Conservation (phyloP, 1,284 basidiomycete species). For the Ceratobasidium sp. region DNA sequence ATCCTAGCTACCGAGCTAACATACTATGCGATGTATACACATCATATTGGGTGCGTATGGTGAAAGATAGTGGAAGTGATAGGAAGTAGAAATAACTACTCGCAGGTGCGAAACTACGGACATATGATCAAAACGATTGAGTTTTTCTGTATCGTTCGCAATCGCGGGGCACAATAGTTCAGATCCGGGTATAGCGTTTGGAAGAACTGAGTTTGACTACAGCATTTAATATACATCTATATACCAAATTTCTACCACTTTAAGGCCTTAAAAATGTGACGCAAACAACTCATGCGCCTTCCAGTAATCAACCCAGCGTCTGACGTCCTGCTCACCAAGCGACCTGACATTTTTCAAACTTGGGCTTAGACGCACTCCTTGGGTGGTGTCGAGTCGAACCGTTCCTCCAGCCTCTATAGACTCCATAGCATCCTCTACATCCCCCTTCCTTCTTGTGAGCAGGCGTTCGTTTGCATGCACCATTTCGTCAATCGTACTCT, state of each 20-base stretch:
- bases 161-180: no score
- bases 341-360: constrained; percentile 49
- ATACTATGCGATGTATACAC: no score
- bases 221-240: background rate
- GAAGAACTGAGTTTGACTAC: no score
- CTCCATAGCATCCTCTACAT: constrained; percentile 23
- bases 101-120: no score
- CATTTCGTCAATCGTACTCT: constrained; percentile 15
- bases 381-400: constrained; percentile 49
- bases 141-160: no score
- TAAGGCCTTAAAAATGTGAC: background rate
- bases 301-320: constrained; percentile 54
- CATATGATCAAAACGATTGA: no score
- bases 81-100: no score
- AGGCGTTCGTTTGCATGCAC: background rate
- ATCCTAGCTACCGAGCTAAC: no score
- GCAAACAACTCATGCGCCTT: constrained; percentile 48
- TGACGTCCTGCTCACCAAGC: constrained; percentile 52
- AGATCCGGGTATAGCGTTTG: no score
- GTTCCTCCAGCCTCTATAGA: constrained; percentile 51
- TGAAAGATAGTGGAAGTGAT: no score
- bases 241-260: background rate
- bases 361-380: constrained; percentile 49
- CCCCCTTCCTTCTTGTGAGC: background rate
- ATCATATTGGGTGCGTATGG: no score